These are phyloP conservation scores for Cyberlindnera japonica DNA, from an alignment of 805 yeast genomes.

Conservation along the genomic window DNA sequence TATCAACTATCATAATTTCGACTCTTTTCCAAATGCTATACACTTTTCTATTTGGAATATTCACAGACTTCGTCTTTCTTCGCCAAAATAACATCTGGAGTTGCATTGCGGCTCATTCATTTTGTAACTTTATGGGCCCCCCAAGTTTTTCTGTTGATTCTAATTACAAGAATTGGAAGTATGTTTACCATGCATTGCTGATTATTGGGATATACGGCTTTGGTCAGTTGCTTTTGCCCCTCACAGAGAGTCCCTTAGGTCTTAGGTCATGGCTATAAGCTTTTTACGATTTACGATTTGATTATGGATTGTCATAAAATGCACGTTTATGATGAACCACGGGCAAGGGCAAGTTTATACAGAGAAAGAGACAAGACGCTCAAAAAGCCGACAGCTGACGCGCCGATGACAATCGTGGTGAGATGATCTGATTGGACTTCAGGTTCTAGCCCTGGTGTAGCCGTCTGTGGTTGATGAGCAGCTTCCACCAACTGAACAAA, in stretches of 20 bases:
- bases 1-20: constrained; percentile 33
- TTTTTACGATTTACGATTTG: background rate
- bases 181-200: constrained; percentile 37
- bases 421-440: constrained; percentile 49
- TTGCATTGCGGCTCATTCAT: constrained; percentile 53
- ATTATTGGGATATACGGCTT: constrained; percentile 43
- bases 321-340: too few relatives aligned
- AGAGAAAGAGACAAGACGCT: constrained; percentile 62
- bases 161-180: constrained; percentile 28
- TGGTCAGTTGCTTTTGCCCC: constrained; percentile 22
- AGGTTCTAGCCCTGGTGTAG: constrained; percentile 75
- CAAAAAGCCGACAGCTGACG: constrained; percentile 67
- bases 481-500: constrained; percentile 87
- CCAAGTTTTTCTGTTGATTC: constrained; percentile 38
- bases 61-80: constrained; percentile 56
- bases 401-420: constrained; percentile 54
- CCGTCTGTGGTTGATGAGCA: constrained; percentile 70
- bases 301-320: background rate
- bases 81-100: constrained; percentile 53
- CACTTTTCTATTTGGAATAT: constrained; percentile 68
- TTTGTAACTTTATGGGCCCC: constrained; percentile 70
- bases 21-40: constrained; percentile 54
- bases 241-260: constrained; percentile 4
- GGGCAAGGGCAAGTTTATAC: constrained; percentile 38
- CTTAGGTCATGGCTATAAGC: background rate